These are phyloP conservation scores for Phoma herbarum DNA, from an alignment of 2,329 filamentous ascomycete species.

Conservation along the genomic window DNA sequence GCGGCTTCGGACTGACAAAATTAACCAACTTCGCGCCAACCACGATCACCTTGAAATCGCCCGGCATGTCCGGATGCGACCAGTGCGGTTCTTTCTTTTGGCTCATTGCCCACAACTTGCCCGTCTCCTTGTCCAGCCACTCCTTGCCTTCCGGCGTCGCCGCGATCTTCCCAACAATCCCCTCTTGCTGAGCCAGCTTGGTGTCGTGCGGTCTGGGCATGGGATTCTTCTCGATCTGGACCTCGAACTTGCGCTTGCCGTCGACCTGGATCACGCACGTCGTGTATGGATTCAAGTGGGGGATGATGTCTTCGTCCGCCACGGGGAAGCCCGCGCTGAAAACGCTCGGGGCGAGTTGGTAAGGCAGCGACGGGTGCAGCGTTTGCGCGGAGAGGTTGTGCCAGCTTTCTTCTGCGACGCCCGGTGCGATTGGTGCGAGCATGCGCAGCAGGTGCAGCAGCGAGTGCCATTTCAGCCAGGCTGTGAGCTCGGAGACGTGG, in stretches of 20 bases:
- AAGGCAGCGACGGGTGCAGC: conserved; percentile 8
- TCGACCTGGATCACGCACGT: conserved; percentile 78
- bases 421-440: conserved; percentile 81
- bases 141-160: conserved; percentile 65
- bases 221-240: conserved; percentile 66
- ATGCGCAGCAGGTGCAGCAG: conserved; percentile 70
- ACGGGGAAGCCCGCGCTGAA: conserved; percentile 66
- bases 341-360: conserved; percentile 41
- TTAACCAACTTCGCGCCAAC: conserved; percentile 77
- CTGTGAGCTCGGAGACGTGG: conserved; percentile 48
- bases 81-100: conserved; percentile 16
- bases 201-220: background rate
- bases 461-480: conserved; percentile 60
- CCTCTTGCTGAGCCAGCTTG: background rate
- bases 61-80: conserved; percentile 24
- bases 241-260: conserved; percentile 75
- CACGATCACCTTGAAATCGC: conserved; percentile 65
- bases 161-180: background rate
- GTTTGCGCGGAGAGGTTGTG: conserved; percentile 58
- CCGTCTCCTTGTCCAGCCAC: conserved; percentile 56
- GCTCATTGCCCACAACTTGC: conserved; percentile 46
- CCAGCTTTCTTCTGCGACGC: conserved; percentile 85
- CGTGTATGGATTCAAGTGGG: conserved; percentile 61
- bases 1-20: conserved; percentile 62
- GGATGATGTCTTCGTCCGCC: conserved; percentile 58